Evolutionary conservation across 345 rosid genomes (phyloP).

Genomic region (Populus euphratica): DNA sequence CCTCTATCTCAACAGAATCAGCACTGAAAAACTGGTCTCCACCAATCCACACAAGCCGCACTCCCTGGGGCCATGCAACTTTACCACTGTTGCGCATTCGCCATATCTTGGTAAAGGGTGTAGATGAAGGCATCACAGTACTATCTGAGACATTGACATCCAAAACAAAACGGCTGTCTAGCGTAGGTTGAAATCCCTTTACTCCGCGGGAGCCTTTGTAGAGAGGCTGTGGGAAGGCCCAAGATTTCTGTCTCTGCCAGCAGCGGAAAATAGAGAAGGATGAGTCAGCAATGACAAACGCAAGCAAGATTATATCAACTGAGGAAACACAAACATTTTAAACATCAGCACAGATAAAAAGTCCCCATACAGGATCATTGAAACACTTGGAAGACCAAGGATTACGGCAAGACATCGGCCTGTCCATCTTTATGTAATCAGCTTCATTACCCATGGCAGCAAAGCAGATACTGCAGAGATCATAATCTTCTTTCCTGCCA

Average conservation of each 20-base stretch:
- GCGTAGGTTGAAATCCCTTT: constrained; percentile 41
- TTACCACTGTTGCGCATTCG: constrained; percentile 79
- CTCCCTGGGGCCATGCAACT: constrained; percentile 60
- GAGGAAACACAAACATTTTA: neutral
- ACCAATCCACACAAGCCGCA: constrained; percentile 68
- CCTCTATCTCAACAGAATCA: constrained; percentile 54
- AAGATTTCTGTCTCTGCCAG: constrained; percentile 23
- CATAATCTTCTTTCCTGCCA: constrained; percentile 73
- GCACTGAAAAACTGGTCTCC: constrained; percentile 58
- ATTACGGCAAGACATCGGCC: constrained; percentile 41
- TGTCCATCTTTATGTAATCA: constrained; percentile 69
- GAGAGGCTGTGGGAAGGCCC: constrained; percentile 27
- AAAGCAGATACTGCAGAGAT: constrained; percentile 89
- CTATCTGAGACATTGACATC: constrained; percentile 92
- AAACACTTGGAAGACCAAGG: constrained; percentile 31
- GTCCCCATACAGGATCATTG: constrained; percentile 35
- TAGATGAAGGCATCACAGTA: constrained; percentile 66
- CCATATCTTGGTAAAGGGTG: constrained; percentile 86
- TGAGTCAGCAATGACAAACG: neutral
- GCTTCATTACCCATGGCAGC: constrained; percentile 56
- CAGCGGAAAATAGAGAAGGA: neutral
- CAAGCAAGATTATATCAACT: neutral
- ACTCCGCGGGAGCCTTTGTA: constrained; percentile 22
- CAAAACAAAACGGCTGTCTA: constrained; percentile 70
- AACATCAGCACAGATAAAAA: neutral